Evolutionary conservation across 2,329 filamentous ascomycete species (phyloP).

Genomic region (Emergomyces pasteurianus): DNA sequence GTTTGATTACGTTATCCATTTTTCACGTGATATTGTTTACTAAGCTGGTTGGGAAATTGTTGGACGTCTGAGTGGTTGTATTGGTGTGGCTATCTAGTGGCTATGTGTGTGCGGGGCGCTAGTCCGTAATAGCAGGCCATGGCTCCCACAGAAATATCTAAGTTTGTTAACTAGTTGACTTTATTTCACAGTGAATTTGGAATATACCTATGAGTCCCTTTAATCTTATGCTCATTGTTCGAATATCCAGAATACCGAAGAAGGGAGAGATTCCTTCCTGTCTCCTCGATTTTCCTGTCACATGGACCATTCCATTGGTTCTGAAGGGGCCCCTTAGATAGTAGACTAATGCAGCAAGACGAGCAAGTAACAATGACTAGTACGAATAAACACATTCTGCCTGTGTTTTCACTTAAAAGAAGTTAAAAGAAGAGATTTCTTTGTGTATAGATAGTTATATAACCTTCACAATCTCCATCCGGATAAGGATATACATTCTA

Average conservation of each 20-base stretch:
- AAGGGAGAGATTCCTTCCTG: background rate
- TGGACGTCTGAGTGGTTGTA: no score
- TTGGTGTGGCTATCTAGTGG: no score
- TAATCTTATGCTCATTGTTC: background rate
- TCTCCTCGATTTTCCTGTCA: background rate
- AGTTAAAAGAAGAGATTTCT: background rate
- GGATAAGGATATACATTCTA: background rate
- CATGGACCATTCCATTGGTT: background rate
- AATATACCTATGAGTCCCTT: background rate
- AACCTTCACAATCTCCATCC: background rate
- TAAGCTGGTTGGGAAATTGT: no score
- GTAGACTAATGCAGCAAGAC: background rate
- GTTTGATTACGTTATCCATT: background rate
- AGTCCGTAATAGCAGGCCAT: no score
- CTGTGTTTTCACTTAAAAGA: background rate
- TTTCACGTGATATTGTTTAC: background rate
- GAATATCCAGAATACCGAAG: background rate
- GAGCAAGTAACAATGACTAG: background rate
- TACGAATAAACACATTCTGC: background rate
- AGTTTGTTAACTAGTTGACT: no score
- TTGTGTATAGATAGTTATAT: background rate
- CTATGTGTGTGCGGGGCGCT: no score
- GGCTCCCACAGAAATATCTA: no score
- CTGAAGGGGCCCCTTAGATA: background rate
- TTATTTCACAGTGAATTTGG: background rate